phyloP scores from a whole-genome alignment of 1,284 basidiomycete species.

The Moesziomyces aphidis region DNA sequence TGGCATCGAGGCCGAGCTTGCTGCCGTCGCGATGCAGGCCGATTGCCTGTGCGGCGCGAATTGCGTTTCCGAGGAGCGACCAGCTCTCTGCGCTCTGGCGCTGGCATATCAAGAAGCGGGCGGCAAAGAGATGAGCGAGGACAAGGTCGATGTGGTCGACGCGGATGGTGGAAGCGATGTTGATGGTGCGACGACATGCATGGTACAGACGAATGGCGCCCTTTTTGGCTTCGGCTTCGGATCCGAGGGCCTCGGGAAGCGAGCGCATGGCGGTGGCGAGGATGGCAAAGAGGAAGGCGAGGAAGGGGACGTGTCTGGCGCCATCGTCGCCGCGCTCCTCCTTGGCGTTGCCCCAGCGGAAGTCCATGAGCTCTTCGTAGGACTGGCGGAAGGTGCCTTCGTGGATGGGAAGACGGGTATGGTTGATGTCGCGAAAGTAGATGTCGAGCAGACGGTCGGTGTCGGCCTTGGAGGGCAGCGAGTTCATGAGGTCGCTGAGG shows the following conservation, averaged over 20 bases:
- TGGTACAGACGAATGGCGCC: constrained; percentile 65
- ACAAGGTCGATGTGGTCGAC: constrained; percentile 65
- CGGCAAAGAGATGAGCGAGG: constrained; percentile 70
- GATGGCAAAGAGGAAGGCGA: constrained; percentile 90
- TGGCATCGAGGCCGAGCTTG: constrained; percentile 73
- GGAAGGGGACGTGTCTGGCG: constrained; percentile 81
- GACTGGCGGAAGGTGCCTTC: constrained; percentile 84
- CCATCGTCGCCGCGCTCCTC: constrained; percentile 71
- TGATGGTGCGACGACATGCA: constrained; percentile 74
- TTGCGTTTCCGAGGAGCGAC: constrained; percentile 91
- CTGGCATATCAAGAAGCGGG: constrained; percentile 89
- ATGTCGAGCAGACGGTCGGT: constrained; percentile 59
- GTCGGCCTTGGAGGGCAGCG: constrained; percentile 51
- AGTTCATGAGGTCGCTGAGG: constrained; percentile 57
- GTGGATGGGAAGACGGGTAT: constrained; percentile 92
- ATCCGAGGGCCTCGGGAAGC: constrained; percentile 77
- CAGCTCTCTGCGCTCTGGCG: constrained; percentile 91
- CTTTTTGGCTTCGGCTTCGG: constrained; percentile 54
- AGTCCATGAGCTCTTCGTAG: constrained; percentile 81
- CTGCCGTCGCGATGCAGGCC: constrained; percentile 90
- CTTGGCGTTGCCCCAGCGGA: constrained; percentile 56
- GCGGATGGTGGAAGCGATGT: constrained; percentile 58
- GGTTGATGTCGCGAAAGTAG: constrained; percentile 76
- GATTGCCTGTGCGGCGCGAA: constrained; percentile 91
- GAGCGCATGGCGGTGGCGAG: constrained; percentile 88